These are phyloP conservation scores for Scedosporium minutisporum DNA, from an alignment of 2,329 filamentous ascomycete genomes.

Conservation along the genomic window DNA sequence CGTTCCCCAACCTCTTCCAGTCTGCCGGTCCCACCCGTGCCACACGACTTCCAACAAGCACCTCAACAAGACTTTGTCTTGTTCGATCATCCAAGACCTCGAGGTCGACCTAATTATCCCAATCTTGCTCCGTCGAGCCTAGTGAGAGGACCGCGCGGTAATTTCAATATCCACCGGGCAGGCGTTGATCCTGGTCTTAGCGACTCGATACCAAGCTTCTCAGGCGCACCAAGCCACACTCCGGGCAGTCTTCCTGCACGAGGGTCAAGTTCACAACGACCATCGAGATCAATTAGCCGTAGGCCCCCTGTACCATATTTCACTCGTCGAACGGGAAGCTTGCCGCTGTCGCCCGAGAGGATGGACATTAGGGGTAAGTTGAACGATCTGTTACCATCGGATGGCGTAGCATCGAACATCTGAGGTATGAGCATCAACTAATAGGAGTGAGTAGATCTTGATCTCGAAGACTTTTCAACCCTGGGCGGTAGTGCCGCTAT, in stretches of 20 bases:
- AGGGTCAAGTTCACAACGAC: neutral
- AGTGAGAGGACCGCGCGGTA: no score
- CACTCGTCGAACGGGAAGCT: slow-evolving; percentile 46
- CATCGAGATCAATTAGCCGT: slow-evolving; percentile 11
- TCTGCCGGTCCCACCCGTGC: slow-evolving; percentile 54
- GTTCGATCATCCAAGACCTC: slow-evolving; percentile 45
- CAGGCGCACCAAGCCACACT: no score
- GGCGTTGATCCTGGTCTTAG: neutral
- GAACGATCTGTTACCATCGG: neutral
- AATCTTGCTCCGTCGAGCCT: neutral
- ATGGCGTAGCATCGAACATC: no score
- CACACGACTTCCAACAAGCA: slow-evolving; percentile 43
- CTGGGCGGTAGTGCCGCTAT: slow-evolving; percentile 37
- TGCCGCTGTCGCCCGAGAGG: slow-evolving; percentile 26
- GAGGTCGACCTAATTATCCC: neutral
- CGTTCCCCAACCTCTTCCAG: slow-evolving; percentile 58
- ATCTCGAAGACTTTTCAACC: slow-evolving; percentile 47
- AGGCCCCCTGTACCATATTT: slow-evolving; percentile 68
- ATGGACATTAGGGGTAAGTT: slow-evolving; percentile 50
- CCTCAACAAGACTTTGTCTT: slow-evolving; percentile 69
- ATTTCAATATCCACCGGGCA: neutral
- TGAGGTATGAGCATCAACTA: neutral
- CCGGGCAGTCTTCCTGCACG: no score
- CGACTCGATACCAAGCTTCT: no score
- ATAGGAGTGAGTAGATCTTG: slow-evolving; percentile 35